A percentile compares a stretch with the other conserved stretches of the same genome.
Conservation (phyloP, 129 eudicot species). For the Smallanthus sonchifolius region DNA sequence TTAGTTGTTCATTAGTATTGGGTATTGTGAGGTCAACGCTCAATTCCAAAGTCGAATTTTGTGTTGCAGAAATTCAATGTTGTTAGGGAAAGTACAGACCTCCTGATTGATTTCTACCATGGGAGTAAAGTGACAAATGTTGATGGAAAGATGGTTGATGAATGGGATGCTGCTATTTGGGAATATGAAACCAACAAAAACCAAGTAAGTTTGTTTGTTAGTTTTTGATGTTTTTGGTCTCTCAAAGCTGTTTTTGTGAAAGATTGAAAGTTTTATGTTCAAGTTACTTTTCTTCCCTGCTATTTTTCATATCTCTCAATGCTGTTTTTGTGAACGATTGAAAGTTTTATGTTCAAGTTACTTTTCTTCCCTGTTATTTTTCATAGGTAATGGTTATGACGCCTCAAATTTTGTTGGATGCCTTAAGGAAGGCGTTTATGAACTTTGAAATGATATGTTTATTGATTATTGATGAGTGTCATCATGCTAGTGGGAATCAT, state of each 20-base stretch:
- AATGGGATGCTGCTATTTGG: constrained; percentile 58
- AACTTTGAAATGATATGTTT: constrained; percentile 48
- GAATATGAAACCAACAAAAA: constrained; percentile 44
- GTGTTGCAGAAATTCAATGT: constrained; percentile 57
- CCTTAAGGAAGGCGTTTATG: constrained; percentile 63
- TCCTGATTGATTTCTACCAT: constrained; percentile 52
- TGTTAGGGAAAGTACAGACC: constrained; percentile 46
- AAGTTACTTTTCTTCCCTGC: background rate
- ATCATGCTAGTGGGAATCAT: constrained; percentile 68
- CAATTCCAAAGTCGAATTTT: background rate
- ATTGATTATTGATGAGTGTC: constrained; percentile 77
- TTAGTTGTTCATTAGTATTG: too few species aligned
- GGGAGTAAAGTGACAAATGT: constrained; percentile 39
- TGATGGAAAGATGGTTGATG: constrained; percentile 51
- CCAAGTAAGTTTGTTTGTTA: constrained; percentile 47
- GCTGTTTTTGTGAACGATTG: background rate
- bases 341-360: background rate
- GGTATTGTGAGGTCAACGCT: too few species aligned
- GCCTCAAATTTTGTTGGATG: constrained; percentile 78
- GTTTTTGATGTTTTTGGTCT: background rate
- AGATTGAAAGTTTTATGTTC: background rate
- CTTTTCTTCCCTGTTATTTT: constrained; percentile 1
- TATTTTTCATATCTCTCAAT: constrained; percentile 26
- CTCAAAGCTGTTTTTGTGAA: background rate
- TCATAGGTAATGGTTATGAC: constrained; percentile 79